These are phyloP conservation scores for Triangularia verruculosa DNA, from an alignment of 2,329 filamentous ascomycete genomes.

Conservation along the genomic window DNA sequence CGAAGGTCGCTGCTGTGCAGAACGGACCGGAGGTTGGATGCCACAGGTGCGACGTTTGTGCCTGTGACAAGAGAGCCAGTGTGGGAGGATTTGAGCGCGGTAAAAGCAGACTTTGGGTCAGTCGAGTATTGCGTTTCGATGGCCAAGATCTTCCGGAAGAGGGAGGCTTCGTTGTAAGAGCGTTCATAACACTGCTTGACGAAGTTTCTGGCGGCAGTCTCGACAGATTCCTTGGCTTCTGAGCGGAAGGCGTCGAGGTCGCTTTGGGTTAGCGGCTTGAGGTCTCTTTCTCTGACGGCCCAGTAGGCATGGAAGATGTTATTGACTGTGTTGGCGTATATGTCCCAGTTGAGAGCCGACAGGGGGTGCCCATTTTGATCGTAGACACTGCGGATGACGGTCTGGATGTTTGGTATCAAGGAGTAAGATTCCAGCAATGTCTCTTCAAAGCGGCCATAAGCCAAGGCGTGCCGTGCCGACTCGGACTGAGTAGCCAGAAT, in stretches of 20 bases:
- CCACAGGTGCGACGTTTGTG: slow-evolving; percentile 53
- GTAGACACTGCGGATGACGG: slow-evolving; percentile 50
- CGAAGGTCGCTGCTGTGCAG: slow-evolving; percentile 48
- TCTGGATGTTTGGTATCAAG: slow-evolving; percentile 54
- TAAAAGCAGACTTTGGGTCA: slow-evolving; percentile 49
- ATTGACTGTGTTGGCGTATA: slow-evolving; percentile 52
- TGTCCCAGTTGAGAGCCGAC: slow-evolving; percentile 45
- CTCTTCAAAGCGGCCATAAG: slow-evolving; percentile 59
- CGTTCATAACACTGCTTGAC: slow-evolving; percentile 60
- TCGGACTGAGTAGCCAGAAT: slow-evolving; percentile 55
- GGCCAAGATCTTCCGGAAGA: slow-evolving; percentile 55
- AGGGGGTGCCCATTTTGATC: slow-evolving; percentile 49
- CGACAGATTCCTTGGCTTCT: slow-evolving; percentile 48
- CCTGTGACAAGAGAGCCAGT: slow-evolving; percentile 52
- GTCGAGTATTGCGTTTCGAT: slow-evolving; percentile 53
- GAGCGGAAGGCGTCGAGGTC: slow-evolving; percentile 54
- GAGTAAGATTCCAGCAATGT: slow-evolving; percentile 56
- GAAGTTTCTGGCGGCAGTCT: slow-evolving; percentile 56
- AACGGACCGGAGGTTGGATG: slow-evolving; percentile 47
- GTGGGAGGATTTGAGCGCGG: slow-evolving; percentile 47
- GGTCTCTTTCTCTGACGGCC: slow-evolving; percentile 50
- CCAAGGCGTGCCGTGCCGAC: slow-evolving; percentile 56
- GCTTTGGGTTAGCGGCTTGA: slow-evolving; percentile 51
- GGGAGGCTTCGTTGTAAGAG: slow-evolving; percentile 51
- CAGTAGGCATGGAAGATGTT: slow-evolving; percentile 55